Base-by-base conservation (phyloP, 768 basidiomycete species). In the Trametes maxima region DNA sequence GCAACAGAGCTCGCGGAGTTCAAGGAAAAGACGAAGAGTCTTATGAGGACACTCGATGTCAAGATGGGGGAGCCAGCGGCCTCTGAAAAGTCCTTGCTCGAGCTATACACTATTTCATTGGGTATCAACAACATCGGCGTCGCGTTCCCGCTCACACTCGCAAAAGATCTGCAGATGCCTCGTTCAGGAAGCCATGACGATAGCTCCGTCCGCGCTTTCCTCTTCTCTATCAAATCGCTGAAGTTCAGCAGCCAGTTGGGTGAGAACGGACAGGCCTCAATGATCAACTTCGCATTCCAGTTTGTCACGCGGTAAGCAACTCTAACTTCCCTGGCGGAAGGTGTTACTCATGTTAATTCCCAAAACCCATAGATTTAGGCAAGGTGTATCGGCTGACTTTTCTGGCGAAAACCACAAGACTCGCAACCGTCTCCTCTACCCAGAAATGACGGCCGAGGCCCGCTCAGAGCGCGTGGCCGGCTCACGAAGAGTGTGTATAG, bases 101-200 rank as follows among this genome's bases (percentile, higher is more conserved):
- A 82, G 62, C 72, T 78, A 46, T 82, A 85, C 62, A 77, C 77
- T 55, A 76, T 90, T 64, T 75, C 79, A 22, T 75, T 91, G 21
- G 76, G 76, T 14, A 77, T 90, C 57, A 76, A 78, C 28, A 86
- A 89, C 65, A 80, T 98, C 37, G 95, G 95, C n/a, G 83, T 94
- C 3, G 95, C 94, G 5, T 92, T 98, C 67, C 96, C 96, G 0
- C 78, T 98, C 25, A 82, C 82, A 0, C 79, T 86, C 54, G 82
- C 86, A 55, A 79, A 81, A 62, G 81, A 84, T 25, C 75, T 90
- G 8, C 83, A 82, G 55, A 67, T 85, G 36, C 80, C 81, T 28
- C 77, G 66, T 22, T 71, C 75, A 51, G 77, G 75, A 54, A 70
- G 70, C 57, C 73, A 70, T 54, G 73, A 72, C 42, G 79, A 81